Percentiles rank a stretch among this genome's conserved stretches.
Evolutionary conservation across 257 asterid species (phyloP).

Genomic region (Paulownia fortunei): DNA sequence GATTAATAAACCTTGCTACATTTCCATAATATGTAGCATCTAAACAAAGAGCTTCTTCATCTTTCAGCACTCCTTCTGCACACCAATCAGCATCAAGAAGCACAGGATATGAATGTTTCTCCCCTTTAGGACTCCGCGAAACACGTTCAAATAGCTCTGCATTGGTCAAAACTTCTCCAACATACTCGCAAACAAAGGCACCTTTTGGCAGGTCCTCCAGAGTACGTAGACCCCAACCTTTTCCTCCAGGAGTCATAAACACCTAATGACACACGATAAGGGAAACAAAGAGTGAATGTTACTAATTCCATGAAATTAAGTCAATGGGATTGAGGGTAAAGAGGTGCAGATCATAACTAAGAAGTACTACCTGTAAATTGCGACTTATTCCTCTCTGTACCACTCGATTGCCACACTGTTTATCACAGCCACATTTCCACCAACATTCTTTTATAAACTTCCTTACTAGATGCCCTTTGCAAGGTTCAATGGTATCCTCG

Average conservation of each 20-base stretch:
- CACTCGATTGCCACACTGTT: conserved; percentile 90
- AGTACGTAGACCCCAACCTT: conserved; percentile 98
- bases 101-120: conserved; percentile 84
- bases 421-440: conserved; percentile 91
- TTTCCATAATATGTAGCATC: conserved; percentile 94
- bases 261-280: conserved; percentile 54
- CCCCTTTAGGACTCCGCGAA: conserved; percentile 53
- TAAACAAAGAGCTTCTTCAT: conserved; percentile 93
- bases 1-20: conserved; percentile 94
- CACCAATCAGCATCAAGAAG: conserved; percentile 98
- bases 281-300: conserved; percentile 14
- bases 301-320: neutral
- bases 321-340: neutral
- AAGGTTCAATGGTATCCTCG: conserved; percentile 60
- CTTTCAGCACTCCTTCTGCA: conserved; percentile 76
- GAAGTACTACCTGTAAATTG: conserved; percentile 68
- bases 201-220: conserved; percentile 96
- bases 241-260: conserved; percentile 79
- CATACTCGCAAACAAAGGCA: conserved; percentile 94
- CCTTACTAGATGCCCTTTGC: conserved; percentile 93
- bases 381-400: conserved; percentile 90
- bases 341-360: conserved; percentile 14
- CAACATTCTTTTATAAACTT: conserved; percentile 92
- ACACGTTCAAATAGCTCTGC: conserved; percentile 83
- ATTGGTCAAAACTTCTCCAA: conserved; percentile 90